Base-by-base conservation (phyloP, 106 monocot species). In the Acorus calamus region DNA sequence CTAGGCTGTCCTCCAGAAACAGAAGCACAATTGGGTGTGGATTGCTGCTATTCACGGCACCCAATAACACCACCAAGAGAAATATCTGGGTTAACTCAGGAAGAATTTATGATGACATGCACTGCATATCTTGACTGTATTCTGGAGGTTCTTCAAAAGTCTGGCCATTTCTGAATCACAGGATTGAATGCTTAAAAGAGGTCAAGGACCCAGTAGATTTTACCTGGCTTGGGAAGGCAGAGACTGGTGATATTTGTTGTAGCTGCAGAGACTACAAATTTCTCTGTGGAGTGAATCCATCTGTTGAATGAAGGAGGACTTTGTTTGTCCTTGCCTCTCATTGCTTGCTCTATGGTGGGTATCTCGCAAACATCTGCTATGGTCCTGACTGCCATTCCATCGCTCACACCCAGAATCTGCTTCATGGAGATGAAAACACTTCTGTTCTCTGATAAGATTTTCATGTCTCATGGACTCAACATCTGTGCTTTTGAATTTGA, bases 341-440 rank as follows among this genome's bases (percentile, higher is more conserved):
- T 74, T 80, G 83, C 46, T 54, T 94, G 50, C 50, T 7, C 6
- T 89, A 89, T 63, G 76, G 89, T 47, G 72, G 57, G 50, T 89
- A 81, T 71, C 73, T 94, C 11, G 86, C 78, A 55, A 73, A 47
- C 67, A 77, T 86, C 53, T 89, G 77, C 67, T 83, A 86, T 65
- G 79, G 84, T 14, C 49, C 71, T 14, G n/a, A 69, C n/a, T 61
- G 66, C 70, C 60, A 75, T 62, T 75, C 80, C 55, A 55, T 66
- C 52, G 14, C 58, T 67, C 62, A 62, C 59, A 68, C 60, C 63
- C 47, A 43, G 43, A 41, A 60, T 50, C 52, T 80, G 44, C 56
- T 87, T 14, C 8, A 64, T 14, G 48, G 55, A 28, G 28, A 28
- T 28, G 28, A 28, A 28, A 28, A 28, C 28, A 28, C 28, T 28